phyloP scores from a whole-genome alignment of 345 rosid species.

The Eucalyptus curtisii region DNA sequence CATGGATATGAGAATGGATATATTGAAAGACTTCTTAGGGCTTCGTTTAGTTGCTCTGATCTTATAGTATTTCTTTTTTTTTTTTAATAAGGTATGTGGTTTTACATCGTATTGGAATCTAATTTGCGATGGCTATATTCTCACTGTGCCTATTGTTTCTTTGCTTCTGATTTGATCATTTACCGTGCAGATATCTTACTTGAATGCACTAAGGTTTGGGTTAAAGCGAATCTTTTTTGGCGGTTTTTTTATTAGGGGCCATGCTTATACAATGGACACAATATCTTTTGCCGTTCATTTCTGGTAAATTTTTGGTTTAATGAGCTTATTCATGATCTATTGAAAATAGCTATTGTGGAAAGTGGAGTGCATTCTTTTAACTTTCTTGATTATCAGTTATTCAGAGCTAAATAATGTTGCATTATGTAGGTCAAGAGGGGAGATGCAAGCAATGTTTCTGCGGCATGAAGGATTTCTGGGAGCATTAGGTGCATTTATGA shows the following conservation, averaged over 20 bases:
- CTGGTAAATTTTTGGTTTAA: slow-evolving; percentile 35
- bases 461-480: slow-evolving; percentile 99
- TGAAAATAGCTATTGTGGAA: not conserved
- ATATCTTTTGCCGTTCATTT: slow-evolving; percentile 98
- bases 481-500: slow-evolving; percentile 97
- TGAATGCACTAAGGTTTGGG: slow-evolving; percentile 95
- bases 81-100: not conserved
- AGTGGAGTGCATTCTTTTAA: not conserved
- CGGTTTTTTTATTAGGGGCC: slow-evolving; percentile 96
- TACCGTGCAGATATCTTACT: slow-evolving; percentile 60
- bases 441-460: slow-evolving; percentile 92
- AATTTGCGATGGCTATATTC: not conserved
- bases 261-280: slow-evolving; percentile 99
- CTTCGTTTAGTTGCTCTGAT: not conserved
- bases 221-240: slow-evolving; percentile 92
- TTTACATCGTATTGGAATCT: not conserved
- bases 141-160: not conserved
- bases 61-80: not conserved
- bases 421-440: slow-evolving; percentile 76
- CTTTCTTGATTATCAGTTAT: not conserved
- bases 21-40: not conserved
- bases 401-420: not conserved
- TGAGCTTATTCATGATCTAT: not conserved
- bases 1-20: not conserved
- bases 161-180: slow-evolving; percentile 3